These are phyloP conservation scores for Epichloe sp. DNA, from an alignment of 2,329 filamentous ascomycete genomes.

Conservation along the genomic window DNA sequence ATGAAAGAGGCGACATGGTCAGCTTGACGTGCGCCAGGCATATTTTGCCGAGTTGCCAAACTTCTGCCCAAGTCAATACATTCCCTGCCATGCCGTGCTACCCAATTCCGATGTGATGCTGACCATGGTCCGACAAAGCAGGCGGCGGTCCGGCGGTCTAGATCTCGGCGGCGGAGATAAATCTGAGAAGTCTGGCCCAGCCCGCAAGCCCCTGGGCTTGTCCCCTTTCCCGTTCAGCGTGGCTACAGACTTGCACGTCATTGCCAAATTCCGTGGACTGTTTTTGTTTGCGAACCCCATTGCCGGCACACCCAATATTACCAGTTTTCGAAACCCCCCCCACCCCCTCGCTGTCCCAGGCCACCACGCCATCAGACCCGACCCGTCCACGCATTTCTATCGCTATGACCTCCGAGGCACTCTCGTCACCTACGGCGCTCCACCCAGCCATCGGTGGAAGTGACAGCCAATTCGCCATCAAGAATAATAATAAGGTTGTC, in stretches of 20 bases:
- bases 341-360: neutral
- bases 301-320: neutral
- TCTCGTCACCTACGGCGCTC: conserved; percentile 34
- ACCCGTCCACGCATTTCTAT: neutral
- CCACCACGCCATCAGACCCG: neutral
- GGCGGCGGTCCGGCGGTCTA: neutral
- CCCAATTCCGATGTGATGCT: neutral
- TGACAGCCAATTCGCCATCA: conserved; percentile 7
- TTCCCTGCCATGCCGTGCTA: neutral
- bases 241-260: neutral
- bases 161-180: neutral
- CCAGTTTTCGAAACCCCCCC: conserved; percentile 1
- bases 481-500: conserved; percentile 7
- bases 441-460: conserved; percentile 33
- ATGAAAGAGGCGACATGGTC: neutral
- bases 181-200: too few relatives aligned
- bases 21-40: neutral
- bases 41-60: neutral
- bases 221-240: too few relatives aligned
- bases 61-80: too few relatives aligned
- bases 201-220: too few relatives aligned
- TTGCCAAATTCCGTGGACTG: neutral
- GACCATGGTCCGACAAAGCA: neutral
- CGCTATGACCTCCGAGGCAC: conserved; percentile 20
- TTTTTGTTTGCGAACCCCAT: neutral